Percentiles rank a stretch among this genome's conserved stretches.
Conservation (phyloP, 352 stramenopile genomes). For the Globisporangium perplexum region DNA sequence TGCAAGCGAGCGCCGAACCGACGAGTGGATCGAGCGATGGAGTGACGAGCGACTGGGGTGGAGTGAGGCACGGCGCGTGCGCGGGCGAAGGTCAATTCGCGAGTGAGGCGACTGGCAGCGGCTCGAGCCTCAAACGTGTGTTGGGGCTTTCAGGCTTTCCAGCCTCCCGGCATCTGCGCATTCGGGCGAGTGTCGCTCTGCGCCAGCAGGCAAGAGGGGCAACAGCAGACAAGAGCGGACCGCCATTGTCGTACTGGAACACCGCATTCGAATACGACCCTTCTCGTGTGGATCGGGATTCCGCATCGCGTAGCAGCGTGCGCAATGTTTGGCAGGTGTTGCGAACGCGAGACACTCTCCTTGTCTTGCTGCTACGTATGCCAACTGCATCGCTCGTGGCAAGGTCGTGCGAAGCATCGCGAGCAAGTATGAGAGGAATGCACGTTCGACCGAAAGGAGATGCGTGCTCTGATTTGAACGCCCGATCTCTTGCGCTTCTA, state of each 20-base stretch:
- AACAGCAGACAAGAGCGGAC: conserved; percentile 1
- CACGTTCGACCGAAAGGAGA: neutral
- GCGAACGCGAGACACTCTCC: neutral
- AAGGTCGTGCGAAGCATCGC: neutral
- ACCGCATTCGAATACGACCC: neutral
- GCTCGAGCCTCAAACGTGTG: neutral
- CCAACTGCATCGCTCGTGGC: too few relatives aligned
- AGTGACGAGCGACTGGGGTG: neutral
- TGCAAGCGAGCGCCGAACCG: neutral
- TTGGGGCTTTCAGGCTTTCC: neutral
- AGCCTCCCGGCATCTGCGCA: neutral
- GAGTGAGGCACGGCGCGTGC: neutral
- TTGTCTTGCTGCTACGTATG: neutral
- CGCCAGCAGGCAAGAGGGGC: neutral
- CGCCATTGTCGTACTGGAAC: neutral
- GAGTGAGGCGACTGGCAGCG: neutral
- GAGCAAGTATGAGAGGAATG: neutral
- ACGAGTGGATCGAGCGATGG: neutral
- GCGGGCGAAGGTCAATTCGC: conserved; percentile 2
- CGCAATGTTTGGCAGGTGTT: neutral
- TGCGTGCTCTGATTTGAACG: neutral
- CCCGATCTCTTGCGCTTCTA: neutral
- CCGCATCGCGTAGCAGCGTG: neutral
- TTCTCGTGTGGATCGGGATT: neutral
- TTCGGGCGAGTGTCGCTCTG: neutral